phyloP scores from a whole-genome alignment of 257 asterid species.

The Solanum corneliomulleri region DNA sequence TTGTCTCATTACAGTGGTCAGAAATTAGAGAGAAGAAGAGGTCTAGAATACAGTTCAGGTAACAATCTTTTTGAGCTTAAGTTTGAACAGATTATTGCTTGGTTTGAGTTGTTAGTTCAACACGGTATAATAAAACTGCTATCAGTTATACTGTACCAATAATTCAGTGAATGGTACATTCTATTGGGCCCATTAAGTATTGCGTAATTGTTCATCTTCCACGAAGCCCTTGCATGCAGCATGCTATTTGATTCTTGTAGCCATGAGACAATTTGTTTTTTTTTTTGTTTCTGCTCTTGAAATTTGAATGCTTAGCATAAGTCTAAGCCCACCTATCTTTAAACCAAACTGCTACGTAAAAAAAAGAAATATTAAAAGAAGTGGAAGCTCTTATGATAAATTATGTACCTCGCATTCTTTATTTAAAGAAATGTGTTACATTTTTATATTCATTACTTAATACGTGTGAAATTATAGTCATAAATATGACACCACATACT shows the following conservation, averaged over 20 bases:
- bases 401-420: not conserved
- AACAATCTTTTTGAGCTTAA: no score
- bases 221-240: not conserved
- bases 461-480: no score
- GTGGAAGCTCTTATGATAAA: not conserved
- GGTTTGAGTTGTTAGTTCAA: no score
- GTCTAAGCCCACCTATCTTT: not conserved
- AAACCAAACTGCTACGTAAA: not conserved
- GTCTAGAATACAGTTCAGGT: no score
- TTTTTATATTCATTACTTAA: not conserved
- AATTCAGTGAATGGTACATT: no score
- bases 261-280: not conserved
- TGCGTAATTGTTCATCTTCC: no score
- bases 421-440: not conserved
- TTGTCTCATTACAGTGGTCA: no score
- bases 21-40: no score
- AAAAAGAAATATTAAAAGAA: not conserved
- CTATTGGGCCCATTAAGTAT: no score
- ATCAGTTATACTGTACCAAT: no score
- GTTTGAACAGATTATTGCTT: no score
- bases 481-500: not conserved
- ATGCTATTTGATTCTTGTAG: not conserved
- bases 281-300: not conserved
- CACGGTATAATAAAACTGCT: no score
- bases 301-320: not conserved